These are phyloP conservation scores for Fusarium mangiferae DNA, from an alignment of 2,329 filamentous ascomycete genomes.

Conservation along the genomic window DNA sequence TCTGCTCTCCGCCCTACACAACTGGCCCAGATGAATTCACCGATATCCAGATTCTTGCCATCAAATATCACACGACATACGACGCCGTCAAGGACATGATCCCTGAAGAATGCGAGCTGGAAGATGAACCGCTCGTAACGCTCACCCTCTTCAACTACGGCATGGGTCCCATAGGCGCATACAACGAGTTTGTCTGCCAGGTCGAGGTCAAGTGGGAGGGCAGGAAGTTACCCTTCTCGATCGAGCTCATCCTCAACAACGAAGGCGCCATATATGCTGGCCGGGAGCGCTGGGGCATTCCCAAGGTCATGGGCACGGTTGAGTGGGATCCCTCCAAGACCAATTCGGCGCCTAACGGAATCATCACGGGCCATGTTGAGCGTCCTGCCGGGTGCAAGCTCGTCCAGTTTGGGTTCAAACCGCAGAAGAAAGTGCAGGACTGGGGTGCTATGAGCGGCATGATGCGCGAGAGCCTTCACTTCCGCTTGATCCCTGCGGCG, in stretches of 20 bases:
- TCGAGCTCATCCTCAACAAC: neutral
- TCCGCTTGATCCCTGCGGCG: neutral
- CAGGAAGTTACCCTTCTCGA: neutral
- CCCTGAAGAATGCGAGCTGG: neutral
- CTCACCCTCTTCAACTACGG: neutral
- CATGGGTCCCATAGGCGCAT: neutral
- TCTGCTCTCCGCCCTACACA: neutral
- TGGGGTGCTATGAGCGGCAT: neutral
- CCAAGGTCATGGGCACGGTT: neutral
- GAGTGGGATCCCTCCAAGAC: neutral
- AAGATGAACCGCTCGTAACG: neutral
- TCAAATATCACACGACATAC: neutral
- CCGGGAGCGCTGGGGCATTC: neutral
- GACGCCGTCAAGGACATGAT: neutral
- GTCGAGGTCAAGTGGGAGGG: neutral
- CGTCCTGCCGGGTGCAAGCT: neutral
- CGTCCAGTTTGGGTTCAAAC: neutral
- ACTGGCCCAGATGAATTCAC: neutral
- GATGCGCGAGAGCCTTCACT: neutral
- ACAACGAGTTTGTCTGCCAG: neutral
- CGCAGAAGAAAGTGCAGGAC: neutral
- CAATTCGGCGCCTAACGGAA: neutral
- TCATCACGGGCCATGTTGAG: neutral
- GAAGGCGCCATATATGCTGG: neutral
- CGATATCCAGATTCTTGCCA: neutral